A percentile compares a stretch with the other conserved stretches of the same genome.
Conservation (phyloP, 345 rosid species). For the Sonneratia alba region DNA sequence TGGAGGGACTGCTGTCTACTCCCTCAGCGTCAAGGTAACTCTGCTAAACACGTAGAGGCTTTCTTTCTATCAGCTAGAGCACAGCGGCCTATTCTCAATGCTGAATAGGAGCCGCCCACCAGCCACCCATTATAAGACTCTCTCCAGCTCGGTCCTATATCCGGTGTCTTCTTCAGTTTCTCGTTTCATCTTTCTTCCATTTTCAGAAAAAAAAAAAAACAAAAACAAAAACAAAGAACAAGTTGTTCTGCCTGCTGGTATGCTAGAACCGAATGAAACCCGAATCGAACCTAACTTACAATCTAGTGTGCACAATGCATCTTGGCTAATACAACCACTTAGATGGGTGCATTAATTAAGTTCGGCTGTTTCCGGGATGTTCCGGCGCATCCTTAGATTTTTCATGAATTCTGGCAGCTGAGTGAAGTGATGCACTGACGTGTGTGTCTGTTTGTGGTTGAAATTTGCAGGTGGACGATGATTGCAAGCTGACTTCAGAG, state of each 20-base stretch:
- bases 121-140: too few species aligned
- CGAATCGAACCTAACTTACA: too few species aligned
- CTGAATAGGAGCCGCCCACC: too few species aligned
- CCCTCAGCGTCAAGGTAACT: slow-evolving; percentile 67
- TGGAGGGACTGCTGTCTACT: slow-evolving; percentile 57
- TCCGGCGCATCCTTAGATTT: background rate
- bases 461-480: slow-evolving; percentile 75
- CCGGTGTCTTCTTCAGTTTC: background rate
- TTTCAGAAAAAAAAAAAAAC: too few species aligned
- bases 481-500: slow-evolving; percentile 61
- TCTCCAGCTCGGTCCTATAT: too few species aligned
- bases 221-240: too few species aligned
- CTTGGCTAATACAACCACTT: too few species aligned
- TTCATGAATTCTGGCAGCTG: too few species aligned
- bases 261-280: too few species aligned
- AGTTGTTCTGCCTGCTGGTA: too few species aligned
- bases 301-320: too few species aligned
- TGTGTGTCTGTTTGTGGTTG: background rate
- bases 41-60: background rate
- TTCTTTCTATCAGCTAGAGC: background rate
- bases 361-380: background rate
- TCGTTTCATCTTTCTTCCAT: background rate
- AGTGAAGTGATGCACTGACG: background rate
- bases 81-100: background rate
- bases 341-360: background rate